Base-by-base conservation (phyloP, 768 basidiomycete genomes). In the Saitozyma podzolica region DNA sequence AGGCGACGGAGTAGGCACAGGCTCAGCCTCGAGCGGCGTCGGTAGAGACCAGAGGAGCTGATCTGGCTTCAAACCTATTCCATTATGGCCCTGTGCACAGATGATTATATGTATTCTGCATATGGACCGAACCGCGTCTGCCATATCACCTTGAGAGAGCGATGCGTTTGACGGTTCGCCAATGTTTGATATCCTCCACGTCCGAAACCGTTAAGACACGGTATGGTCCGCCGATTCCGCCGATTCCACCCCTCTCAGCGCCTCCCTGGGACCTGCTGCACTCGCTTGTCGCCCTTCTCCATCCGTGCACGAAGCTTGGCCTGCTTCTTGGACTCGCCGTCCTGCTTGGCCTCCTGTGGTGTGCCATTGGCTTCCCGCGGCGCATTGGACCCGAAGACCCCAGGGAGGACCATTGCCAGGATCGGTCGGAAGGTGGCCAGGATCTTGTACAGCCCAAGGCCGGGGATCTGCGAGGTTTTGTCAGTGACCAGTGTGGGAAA, bases 261-360 rank as follows among this genome's bases (percentile, higher is more conserved):
- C 53, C 50, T 45, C 64, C n/a, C 14, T 40, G 74, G 67, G 4
- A 70, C 62, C 59, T 75, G 74, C 61, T 79, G 75, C 0, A 79
- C 67, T 59, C 78, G 60, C 65, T 79, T 79, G 55, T 79, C 78
- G 5, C 78, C 78, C 65, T 71, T 73, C 54, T 79, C 78, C 67
- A 71, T 66, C 56, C 78, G 68, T 8, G 74, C 76, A 40, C 68
- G 55, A 40, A 79, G 54, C 57, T 79, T 79, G 9, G 74, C 74
- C 50, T 79, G 78, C 54, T 63, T 66, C 54, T 66, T 66, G 11
- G 72, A 74, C 50, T 73, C 67, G 0, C 45, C 66, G 5, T 56
- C 59, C 39, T 73, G 68, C 49, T 63, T 56, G 19, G 29, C 65
- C 19, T 56, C 63, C 2, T 29, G 59, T 20, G 48, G 63, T 16